Conservation (phyloP, 78 protist species). For the Pigoraptor vietnamica region DNA sequence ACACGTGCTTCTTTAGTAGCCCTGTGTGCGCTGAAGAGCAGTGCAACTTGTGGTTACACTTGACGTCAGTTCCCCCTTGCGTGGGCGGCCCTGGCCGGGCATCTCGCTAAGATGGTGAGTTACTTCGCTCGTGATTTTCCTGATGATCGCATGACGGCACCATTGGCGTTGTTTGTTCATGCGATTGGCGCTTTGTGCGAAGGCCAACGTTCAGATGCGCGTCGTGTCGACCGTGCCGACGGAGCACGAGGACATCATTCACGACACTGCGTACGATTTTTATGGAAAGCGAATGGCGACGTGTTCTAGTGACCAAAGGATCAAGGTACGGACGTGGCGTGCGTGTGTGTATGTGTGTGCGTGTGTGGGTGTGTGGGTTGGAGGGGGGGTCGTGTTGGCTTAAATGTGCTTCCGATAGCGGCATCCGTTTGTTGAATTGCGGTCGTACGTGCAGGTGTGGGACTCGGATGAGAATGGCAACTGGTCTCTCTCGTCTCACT, state of each 20-base stretch:
- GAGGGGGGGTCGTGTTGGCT: not conserved
- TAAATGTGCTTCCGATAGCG: not conserved
- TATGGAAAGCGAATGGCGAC: slow-evolving; percentile 78
- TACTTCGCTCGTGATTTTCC: not conserved
- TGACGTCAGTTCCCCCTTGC: too few species aligned
- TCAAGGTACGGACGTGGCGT: slow-evolving; percentile 68
- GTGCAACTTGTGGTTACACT: too few species aligned
- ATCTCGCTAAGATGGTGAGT: too few species aligned
- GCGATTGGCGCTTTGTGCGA: not conserved
- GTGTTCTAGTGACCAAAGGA: slow-evolving; percentile 58
- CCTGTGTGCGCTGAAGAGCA: too few species aligned
- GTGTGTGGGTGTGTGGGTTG: slow-evolving; percentile 71
- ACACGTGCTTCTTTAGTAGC: too few species aligned
- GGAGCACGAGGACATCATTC: slow-evolving; percentile 58
- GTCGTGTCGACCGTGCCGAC: not conserved
- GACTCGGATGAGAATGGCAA: not conserved
- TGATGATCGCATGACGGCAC: not conserved
- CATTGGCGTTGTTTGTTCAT: not conserved
- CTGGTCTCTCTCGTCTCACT: not conserved
- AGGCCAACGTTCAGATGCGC: slow-evolving; percentile 1
- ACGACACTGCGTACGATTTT: slow-evolving; percentile 68
- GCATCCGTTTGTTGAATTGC: not conserved
- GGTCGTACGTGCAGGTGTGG: not conserved
- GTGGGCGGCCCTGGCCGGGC: too few species aligned
- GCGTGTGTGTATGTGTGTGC: slow-evolving; percentile 63